These are phyloP conservation scores for Penicillium maclennaniae DNA, from an alignment of 495 filamentous ascomycete genomes.

Conservation along the genomic window DNA sequence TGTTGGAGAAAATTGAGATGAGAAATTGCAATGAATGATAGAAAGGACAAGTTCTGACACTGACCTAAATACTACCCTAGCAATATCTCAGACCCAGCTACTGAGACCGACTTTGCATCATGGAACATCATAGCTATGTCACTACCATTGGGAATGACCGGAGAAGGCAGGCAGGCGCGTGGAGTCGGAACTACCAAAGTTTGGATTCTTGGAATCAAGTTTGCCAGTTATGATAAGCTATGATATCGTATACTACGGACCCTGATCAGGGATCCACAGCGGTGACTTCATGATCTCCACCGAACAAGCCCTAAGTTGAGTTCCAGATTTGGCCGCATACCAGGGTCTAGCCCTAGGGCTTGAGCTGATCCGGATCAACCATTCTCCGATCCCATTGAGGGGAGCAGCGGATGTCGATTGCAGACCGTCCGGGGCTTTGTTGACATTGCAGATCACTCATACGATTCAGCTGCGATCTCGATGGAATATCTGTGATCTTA, in stretches of 20 bases:
- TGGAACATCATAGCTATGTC: constrained; percentile 43
- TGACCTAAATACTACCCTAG: constrained; percentile 1
- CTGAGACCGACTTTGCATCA: constrained; percentile 27
- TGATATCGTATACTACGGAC: not conserved
- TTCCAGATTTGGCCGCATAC: constrained; percentile 9
- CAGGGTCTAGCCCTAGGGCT: constrained; percentile 37
- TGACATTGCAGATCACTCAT: not conserved
- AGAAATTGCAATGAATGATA: not conserved
- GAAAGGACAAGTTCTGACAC: not conserved
- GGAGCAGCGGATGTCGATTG: constrained; percentile 16
- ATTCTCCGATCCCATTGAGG: constrained; percentile 27
- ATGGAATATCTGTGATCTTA: not conserved
- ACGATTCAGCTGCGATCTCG: not conserved
- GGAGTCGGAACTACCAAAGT: not conserved
- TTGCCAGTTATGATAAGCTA: constrained; percentile 3
- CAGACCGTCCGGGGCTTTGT: constrained; percentile 1
- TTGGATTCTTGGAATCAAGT: not conserved
- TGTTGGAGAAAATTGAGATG: not conserved
- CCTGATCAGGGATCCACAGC: not conserved
- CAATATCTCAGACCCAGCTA: not conserved
- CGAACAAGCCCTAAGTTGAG: constrained; percentile 20
- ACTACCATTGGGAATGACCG: constrained; percentile 4
- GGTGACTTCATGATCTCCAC: constrained; percentile 26
- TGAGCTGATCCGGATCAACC: constrained; percentile 18
- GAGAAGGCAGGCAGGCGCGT: not conserved